phyloP scores from a whole-genome alignment of 2,329 filamentous ascomycete species.

The Cladosporium sp. region DNA sequence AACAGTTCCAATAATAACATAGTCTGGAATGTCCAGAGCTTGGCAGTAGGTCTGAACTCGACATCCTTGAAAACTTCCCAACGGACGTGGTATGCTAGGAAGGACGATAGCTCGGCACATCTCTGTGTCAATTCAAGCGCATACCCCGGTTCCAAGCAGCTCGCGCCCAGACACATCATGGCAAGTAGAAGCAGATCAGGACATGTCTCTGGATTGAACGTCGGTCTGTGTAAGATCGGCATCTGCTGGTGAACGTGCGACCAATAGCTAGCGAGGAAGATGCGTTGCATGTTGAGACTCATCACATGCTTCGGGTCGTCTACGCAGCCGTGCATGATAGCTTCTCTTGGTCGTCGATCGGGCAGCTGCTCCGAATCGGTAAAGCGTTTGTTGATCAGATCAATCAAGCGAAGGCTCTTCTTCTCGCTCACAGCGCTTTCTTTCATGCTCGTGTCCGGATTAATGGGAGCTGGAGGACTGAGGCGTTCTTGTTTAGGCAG shows the following conservation, averaged over 20 bases:
- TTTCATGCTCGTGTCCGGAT: conserved; percentile 72
- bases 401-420: conserved; percentile 74
- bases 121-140: conserved; percentile 70
- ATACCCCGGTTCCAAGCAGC: conserved; percentile 81
- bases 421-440: conserved; percentile 82
- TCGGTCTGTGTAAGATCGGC: conserved; percentile 91
- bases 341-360: conserved; percentile 72
- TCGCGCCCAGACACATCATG: conserved; percentile 90
- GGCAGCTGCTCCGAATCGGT: conserved; percentile 76
- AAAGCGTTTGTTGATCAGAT: conserved; percentile 78
- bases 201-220: conserved; percentile 84
- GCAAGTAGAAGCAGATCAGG: conserved; percentile 81
- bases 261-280: conserved; percentile 93
- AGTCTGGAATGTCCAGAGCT: conserved; percentile 94
- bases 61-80: conserved; percentile 94
- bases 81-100: conserved; percentile 87
- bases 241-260: conserved; percentile 90
- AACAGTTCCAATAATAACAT: conserved; percentile 86
- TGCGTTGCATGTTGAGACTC: conserved; percentile 92
- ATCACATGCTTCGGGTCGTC: conserved; percentile 63
- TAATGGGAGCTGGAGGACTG: conserved; percentile 21
- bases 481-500: conserved; percentile 8
- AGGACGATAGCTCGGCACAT: conserved; percentile 82
- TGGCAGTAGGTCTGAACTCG: conserved; percentile 87
- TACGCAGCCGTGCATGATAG: conserved; percentile 75